Base-by-base conservation (phyloP, 805 yeast genomes). In the Pichia occidentalis region DNA sequence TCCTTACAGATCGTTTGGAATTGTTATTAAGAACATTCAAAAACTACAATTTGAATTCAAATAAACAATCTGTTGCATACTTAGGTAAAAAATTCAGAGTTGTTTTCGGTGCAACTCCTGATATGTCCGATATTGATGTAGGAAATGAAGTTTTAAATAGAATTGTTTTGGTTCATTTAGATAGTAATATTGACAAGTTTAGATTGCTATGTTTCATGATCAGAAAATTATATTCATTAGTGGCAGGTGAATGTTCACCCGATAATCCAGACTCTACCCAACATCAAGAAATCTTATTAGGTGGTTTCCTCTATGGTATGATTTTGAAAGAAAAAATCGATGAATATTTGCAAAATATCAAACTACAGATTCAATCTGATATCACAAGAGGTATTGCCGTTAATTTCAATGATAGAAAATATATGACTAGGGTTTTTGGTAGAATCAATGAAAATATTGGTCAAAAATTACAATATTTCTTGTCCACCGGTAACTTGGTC, bases 261-360 rank as follows among this genome's bases (percentile, higher is more conserved):
- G 98, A 92, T 62, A 92, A 92, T 65, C 98, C 98, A 59, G 98
- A 92, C 79, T 95, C 97, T 34, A 85, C 96, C 8, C 98, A 92
- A 70, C 97, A 92, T 70, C 98, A 92, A 65, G 98, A 92, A 65
- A 85, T 92, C 23, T 65, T 92, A 46, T 71, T 92, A 40, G 97
- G 97, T 47, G 98, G 98, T 12, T 85, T 92, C 73, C 69, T 92
- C 39, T 92, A 86, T 52, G 97, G 97, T 50, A 88, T 88, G 95
- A 90, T 92, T 49, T 63, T 92, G 54, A 92, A 92, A 61, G 98
- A 92, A 64, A 92, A 92, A 60, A 79, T 92, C 45, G 98, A 92
- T 51, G 98, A 92, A 61, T 88, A 86, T 57, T 67, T 92, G 50
- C 80, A 75, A 52, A 73, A 68, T 54, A 75, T 92, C 56, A 71